A percentile compares a stretch with the other conserved stretches of the same genome.
Conservation (phyloP, 345 rosid species). For the Xanthoceras sorbifolium region DNA sequence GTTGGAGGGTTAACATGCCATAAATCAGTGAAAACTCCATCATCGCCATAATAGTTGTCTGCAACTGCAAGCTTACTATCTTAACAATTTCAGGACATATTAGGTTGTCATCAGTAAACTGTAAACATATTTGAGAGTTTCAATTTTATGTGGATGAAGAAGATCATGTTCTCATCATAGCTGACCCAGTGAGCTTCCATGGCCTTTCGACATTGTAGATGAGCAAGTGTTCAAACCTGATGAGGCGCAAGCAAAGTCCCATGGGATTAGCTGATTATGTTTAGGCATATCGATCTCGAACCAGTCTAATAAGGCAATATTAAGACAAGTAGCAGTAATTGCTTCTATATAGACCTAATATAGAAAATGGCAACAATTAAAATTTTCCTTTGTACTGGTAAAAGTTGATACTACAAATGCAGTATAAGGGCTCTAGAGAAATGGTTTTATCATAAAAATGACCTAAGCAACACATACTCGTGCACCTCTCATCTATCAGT, state of each 20-base stretch:
- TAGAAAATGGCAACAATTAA: background rate
- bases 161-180: constrained; percentile 1
- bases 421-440: background rate
- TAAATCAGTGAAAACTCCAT: too few species aligned
- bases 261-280: too few species aligned
- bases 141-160: too few species aligned
- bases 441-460: background rate
- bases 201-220: background rate
- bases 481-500: background rate
- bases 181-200: background rate
- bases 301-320: too few species aligned
- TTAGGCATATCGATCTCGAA: background rate
- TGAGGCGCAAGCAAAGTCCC: too few species aligned
- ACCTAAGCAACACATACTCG: background rate
- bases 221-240: too few species aligned
- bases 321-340: background rate
- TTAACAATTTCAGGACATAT: too few species aligned
- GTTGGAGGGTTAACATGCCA: too few species aligned
- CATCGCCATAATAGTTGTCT: too few species aligned
- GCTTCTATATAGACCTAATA: background rate
- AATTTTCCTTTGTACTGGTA: background rate
- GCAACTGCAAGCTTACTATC: too few species aligned
- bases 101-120: too few species aligned
- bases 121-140: too few species aligned
- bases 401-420: background rate